Evolutionary conservation across 257 asterid genomes (phyloP).

Genomic region (Cruciata laevipes): DNA sequence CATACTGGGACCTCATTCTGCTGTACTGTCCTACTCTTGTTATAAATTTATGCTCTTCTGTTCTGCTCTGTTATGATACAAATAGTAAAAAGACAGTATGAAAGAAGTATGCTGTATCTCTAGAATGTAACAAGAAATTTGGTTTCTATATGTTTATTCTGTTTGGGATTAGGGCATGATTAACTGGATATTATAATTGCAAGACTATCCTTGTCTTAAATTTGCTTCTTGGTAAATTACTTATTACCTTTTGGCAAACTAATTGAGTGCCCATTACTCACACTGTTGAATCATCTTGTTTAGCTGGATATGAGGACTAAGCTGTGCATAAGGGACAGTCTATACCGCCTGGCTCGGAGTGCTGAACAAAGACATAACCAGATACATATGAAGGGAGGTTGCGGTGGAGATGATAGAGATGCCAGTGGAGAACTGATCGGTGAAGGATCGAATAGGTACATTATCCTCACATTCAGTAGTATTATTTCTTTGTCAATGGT

Average conservation of each 20-base stretch:
- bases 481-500: neutral
- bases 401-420: constrained; percentile 36
- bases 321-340: constrained; percentile 84
- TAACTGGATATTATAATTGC: neutral
- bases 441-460: constrained; percentile 56
- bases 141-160: neutral
- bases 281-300: constrained; percentile 21
- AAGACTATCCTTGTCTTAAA: too few species aligned
- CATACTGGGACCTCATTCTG: neutral
- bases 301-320: constrained; percentile 81
- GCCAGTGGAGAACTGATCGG: constrained; percentile 30
- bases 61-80: neutral
- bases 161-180: neutral
- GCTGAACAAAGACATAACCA: constrained; percentile 68
- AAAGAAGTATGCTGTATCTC: too few species aligned
- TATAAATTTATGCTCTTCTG: neutral
- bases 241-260: neutral
- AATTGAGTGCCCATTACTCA: neutral
- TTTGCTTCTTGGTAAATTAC: neutral
- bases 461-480: neutral
- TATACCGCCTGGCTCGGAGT: constrained; percentile 80
- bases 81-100: too few species aligned
- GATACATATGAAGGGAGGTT: constrained; percentile 23
- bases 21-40: neutral
- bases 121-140: neutral